Evolutionary conservation across 352 stramenopile species (phyloP).

Genomic region (Halophytophthora batemanensis): DNA sequence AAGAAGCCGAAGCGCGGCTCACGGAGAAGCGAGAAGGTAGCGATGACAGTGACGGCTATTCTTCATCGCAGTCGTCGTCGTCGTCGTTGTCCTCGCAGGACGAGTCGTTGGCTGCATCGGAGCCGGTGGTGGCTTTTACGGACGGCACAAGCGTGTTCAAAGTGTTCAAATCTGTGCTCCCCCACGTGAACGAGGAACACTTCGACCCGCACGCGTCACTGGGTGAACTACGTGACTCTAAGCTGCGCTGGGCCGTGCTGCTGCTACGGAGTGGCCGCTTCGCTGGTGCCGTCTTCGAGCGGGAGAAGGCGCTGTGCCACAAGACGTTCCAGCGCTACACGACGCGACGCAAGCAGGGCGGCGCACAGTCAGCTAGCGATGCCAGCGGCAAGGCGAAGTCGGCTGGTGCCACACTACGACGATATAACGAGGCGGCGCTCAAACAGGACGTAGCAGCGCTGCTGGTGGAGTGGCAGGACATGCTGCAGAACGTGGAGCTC

Average conservation of each 20-base stretch:
- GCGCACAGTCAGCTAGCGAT: constrained; percentile 89
- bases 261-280: constrained; percentile 92
- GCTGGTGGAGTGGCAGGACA: constrained; percentile 77
- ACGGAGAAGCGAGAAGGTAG: constrained; percentile 18
- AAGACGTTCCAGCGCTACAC: constrained; percentile 94
- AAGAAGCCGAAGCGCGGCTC: constrained; percentile 32
- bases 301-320: constrained; percentile 88
- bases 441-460: constrained; percentile 87
- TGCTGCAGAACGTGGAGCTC: constrained; percentile 45
- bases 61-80: constrained; percentile 34
- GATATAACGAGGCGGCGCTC: constrained; percentile 90
- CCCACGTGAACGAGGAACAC: constrained; percentile 35
- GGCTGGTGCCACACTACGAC: constrained; percentile 88
- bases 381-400: constrained; percentile 87
- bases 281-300: constrained; percentile 87
- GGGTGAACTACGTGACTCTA: constrained; percentile 42
- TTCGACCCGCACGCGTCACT: constrained; percentile 65
- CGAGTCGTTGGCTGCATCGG: constrained; percentile 40
- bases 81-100: constrained; percentile 43
- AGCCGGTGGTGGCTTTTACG: constrained; percentile 79
- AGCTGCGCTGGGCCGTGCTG: constrained; percentile 84
- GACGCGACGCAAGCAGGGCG: constrained; percentile 91
- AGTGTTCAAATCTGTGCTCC: constrained; percentile 72
- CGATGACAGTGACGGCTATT: constrained; percentile 12
- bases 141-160: constrained; percentile 77